Percentiles rank a stretch among this genome's conserved stretches.
These are phyloP conservation scores for Lippia alba DNA, from an alignment of 305 asterid genomes.

Conservation along the genomic window DNA sequence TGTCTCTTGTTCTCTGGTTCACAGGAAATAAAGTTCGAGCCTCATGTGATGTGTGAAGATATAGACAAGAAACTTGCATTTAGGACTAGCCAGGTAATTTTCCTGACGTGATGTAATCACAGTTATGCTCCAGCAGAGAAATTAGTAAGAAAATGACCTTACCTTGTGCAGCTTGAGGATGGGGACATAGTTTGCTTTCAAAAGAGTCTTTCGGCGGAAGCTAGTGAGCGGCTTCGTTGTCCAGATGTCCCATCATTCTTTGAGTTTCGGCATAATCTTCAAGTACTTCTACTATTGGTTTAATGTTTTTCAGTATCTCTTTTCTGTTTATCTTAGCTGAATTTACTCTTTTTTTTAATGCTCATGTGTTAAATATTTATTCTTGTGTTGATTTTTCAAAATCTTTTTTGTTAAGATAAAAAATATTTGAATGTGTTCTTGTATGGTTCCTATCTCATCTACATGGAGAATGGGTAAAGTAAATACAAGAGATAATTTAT, in stretches of 20 bases:
- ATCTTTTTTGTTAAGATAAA: too few species aligned
- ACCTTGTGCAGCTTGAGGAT: conserved; percentile 58
- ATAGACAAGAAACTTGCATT: conserved; percentile 44
- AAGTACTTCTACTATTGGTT: conserved; percentile 41
- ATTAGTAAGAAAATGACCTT: conserved; percentile 28
- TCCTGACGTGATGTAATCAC: conserved; percentile 9
- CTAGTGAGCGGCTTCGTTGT: conserved; percentile 43
- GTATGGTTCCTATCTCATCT: not conserved
- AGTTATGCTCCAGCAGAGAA: conserved; percentile 1
- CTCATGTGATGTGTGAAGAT: conserved; percentile 49
- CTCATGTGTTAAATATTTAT: conserved; percentile 28
- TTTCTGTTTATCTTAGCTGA: conserved; percentile 1
- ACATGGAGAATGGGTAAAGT: not conserved
- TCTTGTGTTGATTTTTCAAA: conserved; percentile 6
- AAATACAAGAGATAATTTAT: not conserved
- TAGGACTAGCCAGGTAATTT: conserved; percentile 47
- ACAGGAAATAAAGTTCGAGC: conserved; percentile 57
- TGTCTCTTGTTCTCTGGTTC: conserved; percentile 33
- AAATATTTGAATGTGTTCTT: not conserved
- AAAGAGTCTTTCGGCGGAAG: conserved; percentile 46
- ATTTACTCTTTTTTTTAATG: not conserved
- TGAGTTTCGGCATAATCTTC: conserved; percentile 54
- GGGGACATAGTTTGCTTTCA: conserved; percentile 69
- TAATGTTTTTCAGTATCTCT: conserved; percentile 19
- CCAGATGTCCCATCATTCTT: conserved; percentile 64